Evolutionary conservation across 306 rosid species (phyloP), one percentile per base, ranked within the genome.

Genomic region (Dalbergia cochinchinensis): DNA sequence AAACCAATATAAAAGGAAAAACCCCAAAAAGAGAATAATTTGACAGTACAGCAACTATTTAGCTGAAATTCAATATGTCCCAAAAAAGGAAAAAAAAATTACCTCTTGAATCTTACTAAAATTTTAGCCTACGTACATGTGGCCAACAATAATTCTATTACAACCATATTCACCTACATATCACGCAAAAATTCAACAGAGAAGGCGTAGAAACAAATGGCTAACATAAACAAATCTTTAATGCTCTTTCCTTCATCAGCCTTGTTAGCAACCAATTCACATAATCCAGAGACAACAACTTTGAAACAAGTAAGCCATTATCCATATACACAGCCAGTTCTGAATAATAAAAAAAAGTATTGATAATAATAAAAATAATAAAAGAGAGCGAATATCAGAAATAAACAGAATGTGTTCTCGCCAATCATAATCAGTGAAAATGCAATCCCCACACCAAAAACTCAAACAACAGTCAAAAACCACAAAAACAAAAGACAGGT

Each of bases 251-350:
- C 73, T 53, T 78, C 54, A 58, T 45, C 85, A 74, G 42, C 57
- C 64, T 78, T 75, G 67, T 69, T 64, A 79, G 65, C 80, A 71
- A 71, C 78, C 85, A 74, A 80, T 73, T 77, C 82, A 80, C 66
- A 67, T 8, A 72, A 77, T 37, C 71, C 51, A 62, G 18, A 48
- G 4, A 37, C 35, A 76, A 65, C 80, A 76, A 65, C 80, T 58
- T 58, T 33, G 22, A 78, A 77, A 78, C 73, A 64, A 50, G 77
- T 20, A 61, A 22, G 22, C 35, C 83, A 85, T 37, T 26, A 26
- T 2, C 31, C 31, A 26, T 26, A 48, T 7, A 66, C 16, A 70
- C 4, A 39, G 16, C 50, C 51, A 20, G 44, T 50, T 58, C 16
- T 18, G 45, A 55, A 42, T 58, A 51, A 54, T 33, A 5, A 65